phyloP scores from a whole-genome alignment of 2,329 filamentous ascomycete genomes.

The Pyrenophora seminiperda region DNA sequence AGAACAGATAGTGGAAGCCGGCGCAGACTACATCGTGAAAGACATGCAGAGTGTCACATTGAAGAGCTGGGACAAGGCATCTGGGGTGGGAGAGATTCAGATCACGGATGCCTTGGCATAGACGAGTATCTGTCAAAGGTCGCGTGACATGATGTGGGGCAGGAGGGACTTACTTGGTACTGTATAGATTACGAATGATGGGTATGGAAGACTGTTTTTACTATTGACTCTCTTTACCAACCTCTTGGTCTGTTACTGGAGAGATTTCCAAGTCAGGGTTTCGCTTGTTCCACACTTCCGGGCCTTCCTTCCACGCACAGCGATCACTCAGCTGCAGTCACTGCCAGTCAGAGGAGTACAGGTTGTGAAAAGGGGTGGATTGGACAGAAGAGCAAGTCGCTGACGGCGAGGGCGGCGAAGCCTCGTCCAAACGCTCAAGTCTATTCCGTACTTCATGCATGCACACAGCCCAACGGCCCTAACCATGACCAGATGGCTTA shows the following conservation, averaged over 20 bases:
- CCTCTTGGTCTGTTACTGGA: neutral
- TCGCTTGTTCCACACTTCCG: conserved; percentile 8
- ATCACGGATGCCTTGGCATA: conserved; percentile 64
- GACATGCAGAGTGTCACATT: conserved; percentile 77
- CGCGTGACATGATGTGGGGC: neutral
- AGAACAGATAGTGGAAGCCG: conserved; percentile 72
- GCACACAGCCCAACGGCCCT: no score
- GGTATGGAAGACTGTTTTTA: no score
- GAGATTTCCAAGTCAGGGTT: conserved; percentile 3
- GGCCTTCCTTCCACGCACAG: neutral
- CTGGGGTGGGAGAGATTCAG: conserved; percentile 68
- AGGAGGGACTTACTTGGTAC: no score
- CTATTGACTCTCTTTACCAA: no score
- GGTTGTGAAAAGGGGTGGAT: conserved; percentile 18
- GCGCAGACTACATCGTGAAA: conserved; percentile 85
- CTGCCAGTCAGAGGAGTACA: conserved; percentile 21
- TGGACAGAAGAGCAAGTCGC: conserved; percentile 26
- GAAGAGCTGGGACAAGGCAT: conserved; percentile 58
- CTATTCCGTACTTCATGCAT: conserved; percentile 17
- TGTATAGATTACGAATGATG: no score
- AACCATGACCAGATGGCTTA: conserved; percentile 21
- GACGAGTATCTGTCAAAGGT: neutral
- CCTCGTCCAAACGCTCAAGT: conserved; percentile 17
- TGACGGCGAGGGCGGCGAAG: conserved; percentile 20
- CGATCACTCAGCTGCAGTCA: conserved; percentile 25